Evolutionary conservation across 2,329 filamentous ascomycete species (phyloP).

Genomic region (Apiospora rasikravindrae): DNA sequence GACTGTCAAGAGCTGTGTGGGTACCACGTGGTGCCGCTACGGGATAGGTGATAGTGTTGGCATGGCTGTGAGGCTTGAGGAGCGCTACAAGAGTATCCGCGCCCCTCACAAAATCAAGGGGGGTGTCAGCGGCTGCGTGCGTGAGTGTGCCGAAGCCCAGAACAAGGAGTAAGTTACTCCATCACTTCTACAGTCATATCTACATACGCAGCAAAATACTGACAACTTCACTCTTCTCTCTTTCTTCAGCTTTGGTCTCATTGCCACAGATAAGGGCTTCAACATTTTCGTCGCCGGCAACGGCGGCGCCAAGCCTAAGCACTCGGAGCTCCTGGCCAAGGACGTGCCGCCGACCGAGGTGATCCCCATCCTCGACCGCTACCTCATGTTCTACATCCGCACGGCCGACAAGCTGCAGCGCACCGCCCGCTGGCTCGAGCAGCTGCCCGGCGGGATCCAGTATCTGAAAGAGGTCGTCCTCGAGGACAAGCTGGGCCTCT

Average conservation of each 20-base stretch:
- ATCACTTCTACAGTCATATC: not conserved
- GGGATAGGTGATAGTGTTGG: constrained; percentile 90
- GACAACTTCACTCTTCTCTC: not conserved
- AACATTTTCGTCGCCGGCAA: constrained; percentile 93
- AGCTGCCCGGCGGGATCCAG: constrained; percentile 79
- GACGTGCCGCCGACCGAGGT: constrained; percentile 85
- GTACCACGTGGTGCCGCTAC: constrained; percentile 88
- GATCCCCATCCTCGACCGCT: constrained; percentile 83
- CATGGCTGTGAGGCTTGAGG: constrained; percentile 85
- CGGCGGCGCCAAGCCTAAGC: constrained; percentile 82
- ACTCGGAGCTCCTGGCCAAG: constrained; percentile 83
- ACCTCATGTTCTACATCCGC: constrained; percentile 91
- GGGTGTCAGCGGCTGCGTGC: constrained; percentile 87
- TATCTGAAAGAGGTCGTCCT: constrained; percentile 85
- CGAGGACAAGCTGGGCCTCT: constrained; percentile 85
- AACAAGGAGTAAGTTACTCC: constrained; percentile 75
- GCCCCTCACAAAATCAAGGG: constrained; percentile 90
- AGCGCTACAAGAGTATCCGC: constrained; percentile 91
- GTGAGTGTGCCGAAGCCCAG: constrained; percentile 90
- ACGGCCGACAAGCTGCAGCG: constrained; percentile 90
- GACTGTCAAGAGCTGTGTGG: constrained; percentile 91
- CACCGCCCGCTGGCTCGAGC: constrained; percentile 87
- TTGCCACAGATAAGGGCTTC: constrained; percentile 91
- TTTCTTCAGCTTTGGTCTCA: constrained; percentile 74
- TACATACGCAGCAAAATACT: not conserved